phyloP scores from a whole-genome alignment of 2,329 filamentous ascomycete genomes.

The Pseudogymnoascus sp. region DNA sequence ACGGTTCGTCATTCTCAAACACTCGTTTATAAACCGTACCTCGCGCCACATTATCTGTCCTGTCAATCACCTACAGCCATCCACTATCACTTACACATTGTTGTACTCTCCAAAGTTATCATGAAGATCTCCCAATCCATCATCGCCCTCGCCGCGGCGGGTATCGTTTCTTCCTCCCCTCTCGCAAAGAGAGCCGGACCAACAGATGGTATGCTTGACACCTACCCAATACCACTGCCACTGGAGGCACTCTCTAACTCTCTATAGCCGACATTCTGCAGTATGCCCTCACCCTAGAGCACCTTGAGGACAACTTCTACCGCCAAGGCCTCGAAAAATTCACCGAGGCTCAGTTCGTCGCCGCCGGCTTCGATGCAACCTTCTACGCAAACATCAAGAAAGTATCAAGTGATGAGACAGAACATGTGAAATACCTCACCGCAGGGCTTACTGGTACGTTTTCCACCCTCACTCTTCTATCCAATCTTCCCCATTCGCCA shows the following conservation, averaged over 20 bases:
- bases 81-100: background rate
- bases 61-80: background rate
- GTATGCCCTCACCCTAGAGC: constrained; percentile 45
- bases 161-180: constrained; percentile 17
- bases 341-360: constrained; percentile 43
- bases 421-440: constrained; percentile 51
- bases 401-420: constrained; percentile 47
- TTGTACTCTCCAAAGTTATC: background rate
- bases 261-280: constrained; percentile 34
- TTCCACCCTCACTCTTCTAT: constrained; percentile 24
- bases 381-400: constrained; percentile 53
- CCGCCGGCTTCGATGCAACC: constrained; percentile 41
- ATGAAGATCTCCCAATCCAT: constrained; percentile 21
- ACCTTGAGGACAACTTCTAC: constrained; percentile 58
- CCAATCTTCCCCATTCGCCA: constrained; percentile 10
- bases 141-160: constrained; percentile 16
- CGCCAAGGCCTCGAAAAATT: constrained; percentile 51
- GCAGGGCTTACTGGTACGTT: constrained; percentile 30
- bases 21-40: constrained; percentile 1
- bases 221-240: background rate
- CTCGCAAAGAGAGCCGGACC: constrained; percentile 16
- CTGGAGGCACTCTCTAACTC: background rate
- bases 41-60: background rate
- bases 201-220: constrained; percentile 13
- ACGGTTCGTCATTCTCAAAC: background rate